These are phyloP conservation scores for Phytophthora sojae DNA, from an alignment of 352 stramenopile species.

Conservation along the genomic window DNA sequence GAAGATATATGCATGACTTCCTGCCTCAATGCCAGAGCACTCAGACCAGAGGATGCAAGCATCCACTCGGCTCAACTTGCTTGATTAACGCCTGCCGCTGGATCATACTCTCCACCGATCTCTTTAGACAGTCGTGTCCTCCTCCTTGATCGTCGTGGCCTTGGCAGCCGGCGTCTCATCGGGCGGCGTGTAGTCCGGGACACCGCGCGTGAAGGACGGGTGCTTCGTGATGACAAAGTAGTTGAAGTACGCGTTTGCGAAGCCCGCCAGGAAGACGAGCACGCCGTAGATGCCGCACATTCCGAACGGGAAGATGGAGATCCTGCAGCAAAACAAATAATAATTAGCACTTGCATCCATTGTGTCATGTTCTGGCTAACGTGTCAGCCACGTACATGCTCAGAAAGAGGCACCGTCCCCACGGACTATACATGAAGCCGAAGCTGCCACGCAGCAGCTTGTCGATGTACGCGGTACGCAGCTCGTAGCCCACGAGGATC, in stretches of 20 bases:
- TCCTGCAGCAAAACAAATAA: conserved; percentile 44
- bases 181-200: conserved; percentile 85
- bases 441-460: conserved; percentile 79
- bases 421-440: conserved; percentile 91
- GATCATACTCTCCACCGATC: conserved; percentile 18
- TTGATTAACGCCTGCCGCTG: conserved; percentile 11
- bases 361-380: too few relatives aligned
- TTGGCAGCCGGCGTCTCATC: conserved; percentile 52
- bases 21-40: conserved; percentile 3
- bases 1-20: conserved; percentile 37
- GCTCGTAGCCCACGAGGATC: conserved; percentile 86
- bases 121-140: conserved; percentile 51
- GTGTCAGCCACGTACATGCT: conserved; percentile 67
- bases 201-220: conserved; percentile 84
- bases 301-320: conserved; percentile 91
- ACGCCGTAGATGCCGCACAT: conserved; percentile 87
- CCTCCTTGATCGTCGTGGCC: conserved; percentile 28
- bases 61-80: conserved; percentile 1
- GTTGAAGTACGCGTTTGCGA: conserved; percentile 91
- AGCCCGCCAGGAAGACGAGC: conserved; percentile 78
- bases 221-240: conserved; percentile 92
- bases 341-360: neutral
- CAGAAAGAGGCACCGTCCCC: conserved; percentile 86
- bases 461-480: conserved; percentile 77
- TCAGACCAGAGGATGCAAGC: neutral